These are phyloP conservation scores for Pyricularia sp. DNA, from an alignment of 2,329 filamentous ascomycete genomes.

Conservation along the genomic window DNA sequence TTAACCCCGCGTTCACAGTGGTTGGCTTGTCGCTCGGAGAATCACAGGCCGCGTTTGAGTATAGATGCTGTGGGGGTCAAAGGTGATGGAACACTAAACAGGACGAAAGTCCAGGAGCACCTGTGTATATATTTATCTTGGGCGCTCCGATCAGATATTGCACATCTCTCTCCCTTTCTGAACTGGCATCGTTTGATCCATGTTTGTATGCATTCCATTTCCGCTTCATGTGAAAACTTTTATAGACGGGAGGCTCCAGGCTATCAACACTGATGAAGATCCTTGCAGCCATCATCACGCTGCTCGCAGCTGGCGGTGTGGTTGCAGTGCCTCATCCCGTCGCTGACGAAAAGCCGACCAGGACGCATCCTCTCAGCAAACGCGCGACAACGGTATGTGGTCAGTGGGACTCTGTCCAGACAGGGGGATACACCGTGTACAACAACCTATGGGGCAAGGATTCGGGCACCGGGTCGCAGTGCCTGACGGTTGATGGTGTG, in stretches of 20 bases:
- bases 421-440: conserved; percentile 36
- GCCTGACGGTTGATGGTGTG: conserved; percentile 27
- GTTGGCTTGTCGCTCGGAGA: background rate
- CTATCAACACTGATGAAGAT: background rate
- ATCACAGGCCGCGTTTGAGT: background rate
- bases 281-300: background rate
- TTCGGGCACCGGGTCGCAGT: conserved; percentile 29
- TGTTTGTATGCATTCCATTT: too few species aligned
- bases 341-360: background rate
- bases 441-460: conserved; percentile 41
- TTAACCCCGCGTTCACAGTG: background rate
- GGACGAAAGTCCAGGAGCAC: background rate
- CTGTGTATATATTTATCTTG: background rate
- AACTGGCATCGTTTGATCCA: too few species aligned
- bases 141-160: too few species aligned
- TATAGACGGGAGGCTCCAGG: too few species aligned
- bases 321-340: background rate
- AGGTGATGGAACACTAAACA: background rate
- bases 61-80: background rate
- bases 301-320: background rate
- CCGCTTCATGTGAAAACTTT: too few species aligned
- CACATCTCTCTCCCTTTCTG: too few species aligned
- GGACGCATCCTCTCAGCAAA: conserved; percentile 1
- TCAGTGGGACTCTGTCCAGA: conserved; percentile 9
- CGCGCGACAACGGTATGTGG: conserved; percentile 9